Percentiles rank a stretch among this genome's conserved stretches.
phyloP scores from a whole-genome alignment of 495 filamentous ascomycete genomes.

The Saxophila tyrrhenica region DNA sequence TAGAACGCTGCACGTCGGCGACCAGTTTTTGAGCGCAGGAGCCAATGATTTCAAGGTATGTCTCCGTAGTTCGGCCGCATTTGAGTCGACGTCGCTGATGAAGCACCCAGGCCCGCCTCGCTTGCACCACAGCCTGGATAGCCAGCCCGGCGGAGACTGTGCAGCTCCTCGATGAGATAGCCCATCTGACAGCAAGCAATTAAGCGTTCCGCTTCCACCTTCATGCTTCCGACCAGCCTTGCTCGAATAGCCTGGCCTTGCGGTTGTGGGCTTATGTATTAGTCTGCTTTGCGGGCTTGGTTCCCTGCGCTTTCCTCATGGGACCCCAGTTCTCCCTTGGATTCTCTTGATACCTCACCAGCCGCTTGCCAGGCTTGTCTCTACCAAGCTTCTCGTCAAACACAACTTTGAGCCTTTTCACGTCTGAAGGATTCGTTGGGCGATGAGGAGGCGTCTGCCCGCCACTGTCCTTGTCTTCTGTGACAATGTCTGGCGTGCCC shows the following conservation, averaged over 20 bases:
- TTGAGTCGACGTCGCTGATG: neutral
- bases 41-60: slow-evolving; percentile 89
- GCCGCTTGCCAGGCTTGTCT: slow-evolving; percentile 47
- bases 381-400: slow-evolving; percentile 75
- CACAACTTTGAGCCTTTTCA: slow-evolving; percentile 48
- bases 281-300: neutral
- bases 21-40: slow-evolving; percentile 91
- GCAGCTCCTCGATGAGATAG: slow-evolving; percentile 71
- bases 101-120: slow-evolving; percentile 41
- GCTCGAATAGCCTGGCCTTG: neutral
- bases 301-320: slow-evolving; percentile 56
- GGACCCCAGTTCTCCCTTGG: slow-evolving; percentile 90
- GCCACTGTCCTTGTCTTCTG: slow-evolving; percentile 12
- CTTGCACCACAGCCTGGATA: slow-evolving; percentile 75
- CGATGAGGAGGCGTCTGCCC: slow-evolving; percentile 1
- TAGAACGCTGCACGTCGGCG: slow-evolving; percentile 70
- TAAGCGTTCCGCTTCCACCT: neutral
- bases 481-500: slow-evolving; percentile 17
- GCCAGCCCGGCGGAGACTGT: slow-evolving; percentile 86
- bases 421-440: slow-evolving; percentile 9
- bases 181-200: slow-evolving; percentile 27
- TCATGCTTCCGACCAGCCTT: neutral
- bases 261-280: neutral
- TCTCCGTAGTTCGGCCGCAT: neutral
- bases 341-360: slow-evolving; percentile 78